Evolutionary conservation across 805 yeast species (phyloP).

Genomic region (Candida adriatica): DNA sequence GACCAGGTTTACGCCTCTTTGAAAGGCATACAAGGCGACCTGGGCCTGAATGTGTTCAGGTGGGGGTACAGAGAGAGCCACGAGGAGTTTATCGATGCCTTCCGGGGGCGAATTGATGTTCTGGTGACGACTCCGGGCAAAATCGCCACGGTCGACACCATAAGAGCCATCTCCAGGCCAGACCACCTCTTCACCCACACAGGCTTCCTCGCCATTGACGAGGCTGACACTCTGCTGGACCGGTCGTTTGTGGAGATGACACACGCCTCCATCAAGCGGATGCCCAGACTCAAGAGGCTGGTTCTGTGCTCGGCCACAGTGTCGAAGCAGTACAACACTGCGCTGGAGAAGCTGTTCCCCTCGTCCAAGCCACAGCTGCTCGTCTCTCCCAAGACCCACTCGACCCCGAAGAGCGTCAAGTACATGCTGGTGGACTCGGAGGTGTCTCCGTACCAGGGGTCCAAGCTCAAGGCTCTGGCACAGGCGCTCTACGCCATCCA

Average conservation of each 20-base stretch:
- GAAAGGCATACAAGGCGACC: slow-evolving; percentile 24
- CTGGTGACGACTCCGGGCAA: slow-evolving; percentile 84
- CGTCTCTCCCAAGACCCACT: slow-evolving; percentile 69
- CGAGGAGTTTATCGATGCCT: slow-evolving; percentile 39
- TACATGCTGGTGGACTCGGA: slow-evolving; percentile 72
- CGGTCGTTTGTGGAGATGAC: slow-evolving; percentile 69
- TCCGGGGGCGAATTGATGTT: slow-evolving; percentile 59
- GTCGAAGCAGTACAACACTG: slow-evolving; percentile 65
- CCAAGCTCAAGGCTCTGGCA: slow-evolving; percentile 76
- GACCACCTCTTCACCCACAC: slow-evolving; percentile 38
- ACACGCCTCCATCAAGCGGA: slow-evolving; percentile 40
- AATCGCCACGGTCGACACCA: slow-evolving; percentile 33
- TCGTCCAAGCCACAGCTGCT: slow-evolving; percentile 54
- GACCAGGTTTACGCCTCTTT: slow-evolving; percentile 59
- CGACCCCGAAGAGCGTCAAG: slow-evolving; percentile 69
- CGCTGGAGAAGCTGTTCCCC: slow-evolving; percentile 57
- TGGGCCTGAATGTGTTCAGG: slow-evolving; percentile 42
- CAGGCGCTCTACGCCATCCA: slow-evolving; percentile 84
- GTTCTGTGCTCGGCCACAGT: slow-evolving; percentile 88
- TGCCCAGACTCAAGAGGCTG: slow-evolving; percentile 52
- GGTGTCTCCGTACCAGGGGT: slow-evolving; percentile 74
- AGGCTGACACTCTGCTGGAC: slow-evolving; percentile 90
- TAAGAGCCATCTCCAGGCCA: slow-evolving; percentile 29
- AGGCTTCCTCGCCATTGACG: slow-evolving; percentile 71
- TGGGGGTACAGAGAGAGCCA: slow-evolving; percentile 62